Conservation (phyloP, 768 basidiomycete genomes). For the Psilocybe cyanescens region DNA sequence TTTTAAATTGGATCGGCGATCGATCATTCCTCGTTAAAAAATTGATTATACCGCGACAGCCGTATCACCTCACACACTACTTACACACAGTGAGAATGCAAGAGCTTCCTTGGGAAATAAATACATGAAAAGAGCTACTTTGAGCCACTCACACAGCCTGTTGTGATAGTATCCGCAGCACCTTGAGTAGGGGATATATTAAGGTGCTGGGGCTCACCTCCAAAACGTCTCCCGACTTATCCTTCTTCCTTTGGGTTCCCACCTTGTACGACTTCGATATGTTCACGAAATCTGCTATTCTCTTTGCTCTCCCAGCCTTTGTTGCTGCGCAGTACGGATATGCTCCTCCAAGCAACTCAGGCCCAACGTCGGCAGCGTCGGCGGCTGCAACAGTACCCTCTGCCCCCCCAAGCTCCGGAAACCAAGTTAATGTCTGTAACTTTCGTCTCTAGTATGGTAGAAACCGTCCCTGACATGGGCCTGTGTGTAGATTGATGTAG, state of each 20-base stretch:
- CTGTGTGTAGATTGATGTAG: slow-evolving; percentile 46
- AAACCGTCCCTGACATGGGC: neutral
- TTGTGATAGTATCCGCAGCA: slow-evolving; percentile 25
- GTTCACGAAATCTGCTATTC: slow-evolving; percentile 20
- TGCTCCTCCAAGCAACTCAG: slow-evolving; percentile 24
- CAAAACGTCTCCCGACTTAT: slow-evolving; percentile 5
- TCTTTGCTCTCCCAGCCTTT: slow-evolving; percentile 32
- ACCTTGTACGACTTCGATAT: slow-evolving; percentile 20
- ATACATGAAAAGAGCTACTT: slow-evolving; percentile 9
- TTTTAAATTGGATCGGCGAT: slow-evolving; percentile 13
- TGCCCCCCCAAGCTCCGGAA: slow-evolving; percentile 39
- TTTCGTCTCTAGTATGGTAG: neutral
- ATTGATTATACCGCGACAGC: slow-evolving; percentile 13
- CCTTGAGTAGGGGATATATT: slow-evolving; percentile 21
- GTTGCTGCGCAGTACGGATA: slow-evolving; percentile 42
- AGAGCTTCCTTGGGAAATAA: slow-evolving; percentile 9
- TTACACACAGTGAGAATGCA: slow-evolving; percentile 20
- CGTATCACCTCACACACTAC: slow-evolving; percentile 8
- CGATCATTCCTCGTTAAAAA: slow-evolving; percentile 17
- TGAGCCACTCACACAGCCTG: slow-evolving; percentile 13
- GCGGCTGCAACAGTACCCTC: slow-evolving; percentile 35
- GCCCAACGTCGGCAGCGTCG: slow-evolving; percentile 25
- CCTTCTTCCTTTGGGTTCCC: slow-evolving; percentile 17
- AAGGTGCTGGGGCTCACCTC: slow-evolving; percentile 9
- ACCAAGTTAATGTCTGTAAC: slow-evolving; percentile 38